These are phyloP conservation scores for Trypanosoma melophagium DNA, from an alignment of 208 protist genomes.

Conservation along the genomic window DNA sequence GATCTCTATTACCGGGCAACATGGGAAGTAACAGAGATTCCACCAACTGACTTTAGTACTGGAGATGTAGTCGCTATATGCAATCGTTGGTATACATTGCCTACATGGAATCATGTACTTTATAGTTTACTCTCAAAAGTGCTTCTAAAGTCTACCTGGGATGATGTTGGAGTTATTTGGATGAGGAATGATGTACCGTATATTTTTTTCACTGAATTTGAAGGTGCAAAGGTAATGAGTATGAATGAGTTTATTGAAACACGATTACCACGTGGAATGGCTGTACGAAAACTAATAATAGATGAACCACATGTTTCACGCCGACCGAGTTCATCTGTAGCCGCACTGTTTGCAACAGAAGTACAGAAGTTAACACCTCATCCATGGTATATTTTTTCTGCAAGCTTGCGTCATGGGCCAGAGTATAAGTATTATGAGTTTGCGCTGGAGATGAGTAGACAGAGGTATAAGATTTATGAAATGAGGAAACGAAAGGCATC, in stretches of 20 bases:
- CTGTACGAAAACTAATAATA: constrained; percentile 55
- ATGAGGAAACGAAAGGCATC: constrained; percentile 55
- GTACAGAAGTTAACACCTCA: constrained; percentile 52
- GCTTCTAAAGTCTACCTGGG: constrained; percentile 83
- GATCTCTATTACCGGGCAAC: constrained; percentile 86
- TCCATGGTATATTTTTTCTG: constrained; percentile 87
- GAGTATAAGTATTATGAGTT: constrained; percentile 83
- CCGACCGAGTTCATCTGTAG: constrained; percentile 36
- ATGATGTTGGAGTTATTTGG: constrained; percentile 83
- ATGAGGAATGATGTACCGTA: constrained; percentile 52
- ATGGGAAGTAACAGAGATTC: constrained; percentile 60
- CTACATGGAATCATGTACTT: constrained; percentile 63
- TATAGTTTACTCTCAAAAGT: constrained; percentile 83
- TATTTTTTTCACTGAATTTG: constrained; percentile 74
- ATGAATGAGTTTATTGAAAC: constrained; percentile 60
- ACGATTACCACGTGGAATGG: constrained; percentile 66
- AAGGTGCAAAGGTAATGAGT: constrained; percentile 53
- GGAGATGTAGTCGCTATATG: constrained; percentile 84
- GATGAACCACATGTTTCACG: constrained; percentile 29
- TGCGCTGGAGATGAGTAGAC: constrained; percentile 61
- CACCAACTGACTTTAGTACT: constrained; percentile 48
- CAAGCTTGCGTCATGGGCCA: constrained; percentile 56
- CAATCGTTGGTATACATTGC: constrained; percentile 90
- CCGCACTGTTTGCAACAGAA: constrained; percentile 52
- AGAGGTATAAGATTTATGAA: constrained; percentile 54